phyloP scores from a whole-genome alignment of 805 yeast species.

The Ogataea corticis region DNA sequence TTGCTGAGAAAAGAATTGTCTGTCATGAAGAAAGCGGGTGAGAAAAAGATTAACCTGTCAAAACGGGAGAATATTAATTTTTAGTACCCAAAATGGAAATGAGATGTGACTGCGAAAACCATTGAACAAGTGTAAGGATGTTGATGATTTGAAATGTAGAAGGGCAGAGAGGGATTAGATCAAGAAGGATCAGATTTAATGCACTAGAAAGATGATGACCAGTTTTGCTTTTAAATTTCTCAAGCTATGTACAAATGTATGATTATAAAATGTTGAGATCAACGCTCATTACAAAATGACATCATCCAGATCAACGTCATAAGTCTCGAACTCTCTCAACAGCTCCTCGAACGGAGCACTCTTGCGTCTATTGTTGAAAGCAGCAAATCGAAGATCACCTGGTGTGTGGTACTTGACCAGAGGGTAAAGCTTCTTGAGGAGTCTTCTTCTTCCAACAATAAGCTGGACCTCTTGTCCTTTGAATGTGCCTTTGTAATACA shows the following conservation, averaged over 20 bases:
- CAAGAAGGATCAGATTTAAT: too few species aligned
- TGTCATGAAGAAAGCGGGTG: conserved; percentile 2
- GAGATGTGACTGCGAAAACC: conserved; percentile 14
- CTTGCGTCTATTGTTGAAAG: conserved; percentile 48
- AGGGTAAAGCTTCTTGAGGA: conserved; percentile 56
- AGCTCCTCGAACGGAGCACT: conserved; percentile 49
- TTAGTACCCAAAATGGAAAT: neutral
- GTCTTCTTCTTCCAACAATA: conserved; percentile 63
- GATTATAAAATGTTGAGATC: neutral
- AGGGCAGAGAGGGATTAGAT: neutral
- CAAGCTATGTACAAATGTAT: conserved; percentile 6
- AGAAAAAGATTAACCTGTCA: neutral
- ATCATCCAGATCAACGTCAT: conserved; percentile 39
- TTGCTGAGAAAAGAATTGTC: conserved; percentile 3
- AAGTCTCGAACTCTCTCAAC: conserved; percentile 47
- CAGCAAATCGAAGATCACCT: conserved; percentile 44
- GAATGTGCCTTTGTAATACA: conserved; percentile 49
- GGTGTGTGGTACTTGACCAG: conserved; percentile 44
- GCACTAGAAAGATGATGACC: neutral
- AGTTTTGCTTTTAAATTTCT: neutral
- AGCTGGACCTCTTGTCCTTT: conserved; percentile 48
- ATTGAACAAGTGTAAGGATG: conserved; percentile 11
- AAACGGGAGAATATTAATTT: neutral
- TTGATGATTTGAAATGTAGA: neutral
- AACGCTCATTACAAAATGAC: conserved; percentile 12